Evolutionary conservation across 176 grass and related monocot genomes (phyloP), one percentile per base, ranked within the genome.

Genomic region (Carex littledalei): DNA sequence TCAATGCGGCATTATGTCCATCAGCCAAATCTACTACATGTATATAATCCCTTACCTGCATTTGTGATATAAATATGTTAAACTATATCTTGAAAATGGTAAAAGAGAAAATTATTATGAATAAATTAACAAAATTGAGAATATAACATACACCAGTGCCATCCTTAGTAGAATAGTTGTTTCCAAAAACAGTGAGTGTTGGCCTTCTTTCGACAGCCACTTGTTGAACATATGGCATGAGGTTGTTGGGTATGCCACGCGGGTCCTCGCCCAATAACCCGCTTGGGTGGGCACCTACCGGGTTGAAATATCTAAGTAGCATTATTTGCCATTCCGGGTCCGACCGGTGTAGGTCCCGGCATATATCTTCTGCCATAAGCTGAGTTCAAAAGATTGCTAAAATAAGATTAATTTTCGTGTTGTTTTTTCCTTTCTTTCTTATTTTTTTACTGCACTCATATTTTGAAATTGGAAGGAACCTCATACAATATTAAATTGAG

Each of bases 161-260:
- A 85, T 98, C 95, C 78, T 93, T 91, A 8, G 95, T 98, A 61
- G 89, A 90, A 71, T 98, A 98, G 54, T 95, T 87, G 82, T 90
- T 94, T 87, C 95, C 95, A 89, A 92, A 98, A 15, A 98, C 92
- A 77, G 95, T 95, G 45, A 98, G 75, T 58, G 93, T 89, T 10
- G 89, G 39, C 66, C 95, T 94, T 83, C 95, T 93, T 55, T 93
- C 95, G 74, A 98, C 93, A 86, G 95, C 95, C 86, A 98, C 91
- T 93, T 98, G 95, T 68, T 98, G 95, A 74, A 98, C 95, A 59
- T 91, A 90, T 67, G 95, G 95, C 95, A 98, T 98, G 63, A 98
- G 92, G 85, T 98, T 98, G 88, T 95, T 98, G 74, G 95, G 95
- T 78, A 87, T 91, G 81, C 95, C 95, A 53, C 83, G 89, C 59